These are phyloP conservation scores for Limnanthes douglasii DNA, from an alignment of 345 rosid genomes.

Conservation along the genomic window DNA sequence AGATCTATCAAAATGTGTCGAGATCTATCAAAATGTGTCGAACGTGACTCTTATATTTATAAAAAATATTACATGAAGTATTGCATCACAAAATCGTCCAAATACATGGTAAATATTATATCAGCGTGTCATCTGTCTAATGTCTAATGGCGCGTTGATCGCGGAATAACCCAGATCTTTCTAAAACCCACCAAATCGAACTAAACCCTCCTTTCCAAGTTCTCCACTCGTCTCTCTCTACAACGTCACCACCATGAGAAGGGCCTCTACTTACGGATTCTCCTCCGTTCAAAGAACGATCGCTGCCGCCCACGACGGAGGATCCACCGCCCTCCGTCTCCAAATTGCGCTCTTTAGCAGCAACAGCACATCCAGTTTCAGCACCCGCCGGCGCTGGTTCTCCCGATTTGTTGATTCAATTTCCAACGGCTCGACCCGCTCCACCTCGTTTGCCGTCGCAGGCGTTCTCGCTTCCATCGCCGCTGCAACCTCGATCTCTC, in stretches of 20 bases:
- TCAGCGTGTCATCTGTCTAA: no score
- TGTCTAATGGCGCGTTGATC: no score
- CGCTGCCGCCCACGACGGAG: slow-evolving; percentile 6
- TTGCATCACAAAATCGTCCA: no score
- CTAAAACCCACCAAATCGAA: no score
- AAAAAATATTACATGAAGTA: no score
- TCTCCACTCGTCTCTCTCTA: not conserved
- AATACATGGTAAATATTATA: no score
- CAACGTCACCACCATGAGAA: slow-evolving; percentile 17
- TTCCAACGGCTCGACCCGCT: slow-evolving; percentile 8
- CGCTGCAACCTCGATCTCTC: slow-evolving; percentile 13
- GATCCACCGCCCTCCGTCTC: slow-evolving; percentile 10
- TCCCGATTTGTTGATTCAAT: slow-evolving; percentile 11
- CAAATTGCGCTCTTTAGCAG: slow-evolving; percentile 19
- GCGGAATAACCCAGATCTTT: no score
- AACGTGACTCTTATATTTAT: no score
- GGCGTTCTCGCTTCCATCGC: slow-evolving; percentile 17
- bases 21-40: no score
- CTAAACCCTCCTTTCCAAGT: no score
- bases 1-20: no score
- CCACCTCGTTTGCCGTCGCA: slow-evolving; percentile 13
- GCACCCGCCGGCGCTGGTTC: slow-evolving; percentile 14
- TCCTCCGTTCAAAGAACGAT: slow-evolving; percentile 20
- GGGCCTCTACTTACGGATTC: slow-evolving; percentile 17
- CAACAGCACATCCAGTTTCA: slow-evolving; percentile 10